Percentiles rank a stretch among this genome's conserved stretches.
phyloP scores from a whole-genome alignment of 768 basidiomycete species.

The Tulasnella calospora region DNA sequence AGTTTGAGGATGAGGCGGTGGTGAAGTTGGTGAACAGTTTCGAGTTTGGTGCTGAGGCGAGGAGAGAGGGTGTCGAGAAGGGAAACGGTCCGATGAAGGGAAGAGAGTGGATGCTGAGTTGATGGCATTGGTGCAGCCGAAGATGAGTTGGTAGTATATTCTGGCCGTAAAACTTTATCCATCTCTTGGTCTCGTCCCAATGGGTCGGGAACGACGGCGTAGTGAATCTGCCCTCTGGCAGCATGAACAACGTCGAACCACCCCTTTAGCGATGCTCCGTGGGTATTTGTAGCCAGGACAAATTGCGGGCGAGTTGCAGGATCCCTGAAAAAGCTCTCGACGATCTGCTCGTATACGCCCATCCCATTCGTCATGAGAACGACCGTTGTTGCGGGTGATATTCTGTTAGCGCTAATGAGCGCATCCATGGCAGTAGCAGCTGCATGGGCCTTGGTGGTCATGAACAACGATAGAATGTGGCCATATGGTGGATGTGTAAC shows the following conservation, averaged over 20 bases:
- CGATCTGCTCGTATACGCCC: constrained; percentile 79
- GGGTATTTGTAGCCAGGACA: constrained; percentile 75
- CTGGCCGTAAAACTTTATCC: neutral
- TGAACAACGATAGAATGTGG: constrained; percentile 69
- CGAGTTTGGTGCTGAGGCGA: constrained; percentile 57
- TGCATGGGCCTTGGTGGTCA: constrained; percentile 72
- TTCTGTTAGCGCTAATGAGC: constrained; percentile 51
- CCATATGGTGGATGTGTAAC: constrained; percentile 21
- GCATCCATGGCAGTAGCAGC: constrained; percentile 54
- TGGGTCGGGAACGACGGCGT: constrained; percentile 72
- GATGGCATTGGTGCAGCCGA: neutral
- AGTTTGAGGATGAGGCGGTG: constrained; percentile 71
- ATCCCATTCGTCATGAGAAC: constrained; percentile 94
- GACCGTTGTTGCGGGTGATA: constrained; percentile 67
- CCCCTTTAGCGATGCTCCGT: constrained; percentile 55
- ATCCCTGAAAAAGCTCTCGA: constrained; percentile 65
- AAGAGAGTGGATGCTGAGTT: neutral
- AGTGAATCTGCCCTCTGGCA: constrained; percentile 64
- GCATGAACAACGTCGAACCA: constrained; percentile 60
- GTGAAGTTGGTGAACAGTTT: constrained; percentile 61
- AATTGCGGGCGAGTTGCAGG: constrained; percentile 73
- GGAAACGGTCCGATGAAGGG: constrained; percentile 6
- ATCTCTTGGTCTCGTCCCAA: constrained; percentile 33
- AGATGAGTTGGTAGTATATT: neutral
- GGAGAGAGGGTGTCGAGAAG: constrained; percentile 13